Evolutionary conservation across 345 rosid genomes (phyloP), one percentile per base, ranked within the genome.

Genomic region (Salix brachista): DNA sequence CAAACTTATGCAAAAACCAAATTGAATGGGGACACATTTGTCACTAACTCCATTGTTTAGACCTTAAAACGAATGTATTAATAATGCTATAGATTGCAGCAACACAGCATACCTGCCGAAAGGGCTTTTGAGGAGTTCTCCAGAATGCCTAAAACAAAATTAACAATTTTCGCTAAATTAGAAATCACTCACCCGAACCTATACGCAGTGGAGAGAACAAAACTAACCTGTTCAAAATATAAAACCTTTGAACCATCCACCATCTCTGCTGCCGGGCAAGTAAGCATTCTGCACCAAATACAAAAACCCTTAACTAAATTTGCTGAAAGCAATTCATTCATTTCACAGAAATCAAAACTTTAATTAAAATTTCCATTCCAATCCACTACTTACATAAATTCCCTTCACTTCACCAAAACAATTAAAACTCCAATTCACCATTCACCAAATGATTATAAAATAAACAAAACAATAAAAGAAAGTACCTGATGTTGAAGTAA

Each of bases 41-140:
- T 13, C 65, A 62, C 8, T 16, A n/a, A 23, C 6, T 8, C 56
- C 34, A 44, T 46, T 46, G 56, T 42, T 44, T 65, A 64, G 14
- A 73, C 23, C 75, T 23, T 56, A 14, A 58, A 3, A 10, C 23
- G 11, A 42, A 28, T 16, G 42, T 16, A 64, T 41, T 46, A 36
- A 41, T 7, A 76, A 56, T 44, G 67, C 11, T n/a, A 16, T 5
- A 64, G 30, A 74, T 26, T 14, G 18, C 52, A 46, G 52, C 17
- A 16, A 46, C 16, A 69, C 19, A 28, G 23, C 70, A 70, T 78
- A 94, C 98, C 93, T 91, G 96, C 48, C 97, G 91, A 81, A 92
- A 94, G 25, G 97, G 98, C 86, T 92, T 94, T 78, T 90, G 90
- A 58, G 94, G 97, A 84, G 96, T 91, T 69, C 98, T 86, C 94